These are phyloP conservation scores for Chalciporus pseudorubinellus DNA, from an alignment of 768 basidiomycete genomes.

Conservation along the genomic window DNA sequence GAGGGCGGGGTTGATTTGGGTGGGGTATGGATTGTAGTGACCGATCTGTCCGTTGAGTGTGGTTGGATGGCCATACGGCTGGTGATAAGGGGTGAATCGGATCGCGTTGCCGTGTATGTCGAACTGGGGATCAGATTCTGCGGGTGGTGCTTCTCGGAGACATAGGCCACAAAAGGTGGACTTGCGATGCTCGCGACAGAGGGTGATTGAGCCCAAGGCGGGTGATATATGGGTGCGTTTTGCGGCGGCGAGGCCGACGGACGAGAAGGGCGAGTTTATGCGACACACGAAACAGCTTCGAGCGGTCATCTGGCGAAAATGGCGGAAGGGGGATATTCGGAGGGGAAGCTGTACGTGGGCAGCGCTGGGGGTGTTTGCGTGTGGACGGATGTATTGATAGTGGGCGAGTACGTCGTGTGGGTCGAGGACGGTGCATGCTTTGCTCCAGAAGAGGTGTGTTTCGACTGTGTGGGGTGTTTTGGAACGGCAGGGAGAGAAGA, in stretches of 20 bases:
- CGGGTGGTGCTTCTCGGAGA: conserved; percentile 56
- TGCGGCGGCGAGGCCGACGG: conserved; percentile 48
- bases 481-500: not conserved
- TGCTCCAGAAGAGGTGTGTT: conserved; percentile 68
- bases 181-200: conserved; percentile 67
- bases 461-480: conserved; percentile 48
- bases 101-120: conserved; percentile 32
- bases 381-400: conserved; percentile 46
- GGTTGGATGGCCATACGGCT: conserved; percentile 25
- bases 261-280: conserved; percentile 55
- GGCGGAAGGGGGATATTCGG: conserved; percentile 51
- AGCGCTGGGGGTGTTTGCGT: conserved; percentile 31
- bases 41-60: conserved; percentile 15
- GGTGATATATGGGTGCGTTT: conserved; percentile 46
- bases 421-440: conserved; percentile 60
- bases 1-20: conserved; percentile 25
- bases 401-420: conserved; percentile 55
- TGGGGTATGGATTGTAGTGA: conserved; percentile 27
- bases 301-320: conserved; percentile 57
- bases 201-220: conserved; percentile 43
- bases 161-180: conserved; percentile 66
- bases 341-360: conserved; percentile 32
- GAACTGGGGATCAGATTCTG: conserved; percentile 38
- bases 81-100: conserved; percentile 33
- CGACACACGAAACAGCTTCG: conserved; percentile 67